Evolutionary conservation across 2,329 filamentous ascomycete species (phyloP).

Genomic region (Cryphonectria parasitica): DNA sequence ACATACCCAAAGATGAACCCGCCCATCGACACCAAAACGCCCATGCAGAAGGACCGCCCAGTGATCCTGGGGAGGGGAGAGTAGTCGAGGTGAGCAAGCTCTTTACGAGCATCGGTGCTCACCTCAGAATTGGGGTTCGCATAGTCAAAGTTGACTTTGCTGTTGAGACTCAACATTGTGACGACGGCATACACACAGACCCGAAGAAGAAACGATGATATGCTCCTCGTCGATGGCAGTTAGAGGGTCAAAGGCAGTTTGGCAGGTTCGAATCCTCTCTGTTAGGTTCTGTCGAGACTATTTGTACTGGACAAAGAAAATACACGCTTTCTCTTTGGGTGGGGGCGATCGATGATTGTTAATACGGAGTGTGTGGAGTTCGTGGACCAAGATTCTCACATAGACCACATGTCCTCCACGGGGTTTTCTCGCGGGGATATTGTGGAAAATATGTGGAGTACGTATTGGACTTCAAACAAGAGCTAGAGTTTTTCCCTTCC

Average conservation of each 20-base stretch:
- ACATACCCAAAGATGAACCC: slow-evolving; percentile 45
- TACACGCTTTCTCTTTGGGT: neutral
- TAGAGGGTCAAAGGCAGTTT: neutral
- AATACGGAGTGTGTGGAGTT: neutral
- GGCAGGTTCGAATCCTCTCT: neutral
- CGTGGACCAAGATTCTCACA: neutral
- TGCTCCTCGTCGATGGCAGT: neutral
- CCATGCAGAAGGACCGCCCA: slow-evolving; percentile 43
- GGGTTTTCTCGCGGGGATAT: slow-evolving; percentile 13
- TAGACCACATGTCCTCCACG: slow-evolving; percentile 3
- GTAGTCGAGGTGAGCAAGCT: slow-evolving; percentile 48
- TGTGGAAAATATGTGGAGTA: slow-evolving; percentile 3
- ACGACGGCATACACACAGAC: neutral
- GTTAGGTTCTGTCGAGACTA: neutral
- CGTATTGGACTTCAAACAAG: neutral
- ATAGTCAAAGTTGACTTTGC: slow-evolving; percentile 46
- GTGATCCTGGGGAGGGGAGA: slow-evolving; percentile 48
- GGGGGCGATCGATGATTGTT: neutral
- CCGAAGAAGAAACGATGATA: neutral
- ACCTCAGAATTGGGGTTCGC: slow-evolving; percentile 47
- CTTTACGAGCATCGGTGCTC: slow-evolving; percentile 37
- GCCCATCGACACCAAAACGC: slow-evolving; percentile 49
- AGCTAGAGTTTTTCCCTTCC: neutral
- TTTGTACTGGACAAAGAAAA: neutral
- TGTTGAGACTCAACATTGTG: slow-evolving; percentile 24